phyloP scores from a whole-genome alignment of 768 basidiomycete genomes.

The Agaricus blazei region DNA sequence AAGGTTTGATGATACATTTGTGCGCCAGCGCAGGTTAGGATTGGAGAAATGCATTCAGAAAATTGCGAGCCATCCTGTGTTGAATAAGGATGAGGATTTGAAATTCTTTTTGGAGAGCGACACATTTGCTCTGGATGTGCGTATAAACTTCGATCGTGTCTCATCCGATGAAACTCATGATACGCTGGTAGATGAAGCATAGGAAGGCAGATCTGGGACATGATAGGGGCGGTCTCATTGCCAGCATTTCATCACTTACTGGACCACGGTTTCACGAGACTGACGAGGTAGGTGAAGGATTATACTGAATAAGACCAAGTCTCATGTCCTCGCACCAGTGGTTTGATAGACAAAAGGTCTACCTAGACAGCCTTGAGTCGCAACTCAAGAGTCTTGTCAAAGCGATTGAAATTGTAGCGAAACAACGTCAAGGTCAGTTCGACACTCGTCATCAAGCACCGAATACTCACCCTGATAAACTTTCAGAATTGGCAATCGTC shows the following conservation, averaged over 20 bases:
- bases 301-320: background rate
- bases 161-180: background rate
- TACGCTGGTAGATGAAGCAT: constrained; percentile 70
- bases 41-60: constrained; percentile 91
- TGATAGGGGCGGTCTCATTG: constrained; percentile 80
- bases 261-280: constrained; percentile 85
- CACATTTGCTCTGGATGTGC: constrained; percentile 82
- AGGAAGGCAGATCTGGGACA: constrained; percentile 71
- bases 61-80: constrained; percentile 86
- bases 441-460: background rate
- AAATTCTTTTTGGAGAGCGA: constrained; percentile 92
- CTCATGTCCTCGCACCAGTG: constrained; percentile 44
- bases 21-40: constrained; percentile 77
- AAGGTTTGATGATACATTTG: constrained; percentile 89
- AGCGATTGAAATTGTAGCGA: constrained; percentile 81
- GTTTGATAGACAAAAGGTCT: constrained; percentile 85
- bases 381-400: constrained; percentile 85
- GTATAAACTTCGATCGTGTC: constrained; percentile 21
- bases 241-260: constrained; percentile 69
- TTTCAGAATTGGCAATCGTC: constrained; percentile 58
- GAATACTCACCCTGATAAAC: background rate
- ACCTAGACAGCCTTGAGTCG: constrained; percentile 85
- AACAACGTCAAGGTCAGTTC: constrained; percentile 62
- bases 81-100: constrained; percentile 84
- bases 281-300: constrained; percentile 55